These are phyloP conservation scores for Inonotus hispidus DNA, from an alignment of 1,284 basidiomycete species.

Conservation along the genomic window DNA sequence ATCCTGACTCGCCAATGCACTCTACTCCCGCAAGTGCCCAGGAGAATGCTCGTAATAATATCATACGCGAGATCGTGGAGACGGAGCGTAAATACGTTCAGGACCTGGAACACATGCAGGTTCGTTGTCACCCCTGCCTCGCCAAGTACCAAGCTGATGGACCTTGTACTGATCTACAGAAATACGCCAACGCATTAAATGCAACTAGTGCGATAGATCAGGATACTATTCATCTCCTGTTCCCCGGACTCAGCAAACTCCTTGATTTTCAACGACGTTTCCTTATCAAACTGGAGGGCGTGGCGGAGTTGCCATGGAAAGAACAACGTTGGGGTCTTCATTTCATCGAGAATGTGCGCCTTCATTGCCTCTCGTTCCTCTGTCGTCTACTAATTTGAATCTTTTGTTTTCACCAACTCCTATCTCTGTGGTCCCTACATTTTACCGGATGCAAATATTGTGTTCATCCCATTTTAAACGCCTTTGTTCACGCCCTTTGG, in stretches of 20 bases:
- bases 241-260: slow-evolving; percentile 92
- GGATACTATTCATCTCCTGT: slow-evolving; percentile 93
- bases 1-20: slow-evolving; percentile 35
- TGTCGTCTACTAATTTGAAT: slow-evolving; percentile 1
- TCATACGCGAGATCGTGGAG: slow-evolving; percentile 84
- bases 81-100: slow-evolving; percentile 98
- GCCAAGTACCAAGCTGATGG: slow-evolving; percentile 17
- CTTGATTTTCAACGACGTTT: slow-evolving; percentile 97
- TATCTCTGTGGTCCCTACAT: background rate
- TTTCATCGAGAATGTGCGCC: slow-evolving; percentile 75
- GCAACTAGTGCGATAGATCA: slow-evolving; percentile 83
- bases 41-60: slow-evolving; percentile 70
- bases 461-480: slow-evolving; percentile 23
- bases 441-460: slow-evolving; percentile 6
- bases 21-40: slow-evolving; percentile 46
- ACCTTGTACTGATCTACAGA: slow-evolving; percentile 37
- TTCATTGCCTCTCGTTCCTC: slow-evolving; percentile 21
- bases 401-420: slow-evolving; percentile 19
- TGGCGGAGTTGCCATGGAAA: slow-evolving; percentile 76
- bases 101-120: slow-evolving; percentile 96
- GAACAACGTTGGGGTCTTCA: slow-evolving; percentile 87
- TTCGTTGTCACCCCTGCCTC: slow-evolving; percentile 32
- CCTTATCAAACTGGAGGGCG: slow-evolving; percentile 89
- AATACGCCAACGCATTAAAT: slow-evolving; percentile 77
- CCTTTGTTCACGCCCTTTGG: slow-evolving; percentile 31